These are phyloP conservation scores for Colletotrichum endophyticum DNA, from an alignment of 2,329 filamentous ascomycete species.

Conservation along the genomic window DNA sequence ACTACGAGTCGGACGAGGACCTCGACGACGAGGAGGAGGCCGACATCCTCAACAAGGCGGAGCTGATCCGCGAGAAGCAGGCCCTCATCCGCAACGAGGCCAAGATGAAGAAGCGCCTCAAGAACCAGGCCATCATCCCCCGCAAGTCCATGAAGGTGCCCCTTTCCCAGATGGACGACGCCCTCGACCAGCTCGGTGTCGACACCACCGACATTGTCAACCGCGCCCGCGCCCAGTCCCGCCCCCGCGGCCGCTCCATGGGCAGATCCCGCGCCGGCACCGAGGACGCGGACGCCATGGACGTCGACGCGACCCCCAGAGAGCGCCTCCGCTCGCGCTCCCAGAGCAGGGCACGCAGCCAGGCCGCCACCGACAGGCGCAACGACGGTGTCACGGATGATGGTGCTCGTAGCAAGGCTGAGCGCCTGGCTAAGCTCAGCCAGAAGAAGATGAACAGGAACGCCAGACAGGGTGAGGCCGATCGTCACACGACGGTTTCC, in stretches of 20 bases:
- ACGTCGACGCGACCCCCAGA: slow-evolving; percentile 63
- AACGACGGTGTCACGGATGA: slow-evolving; percentile 79
- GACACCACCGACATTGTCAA: slow-evolving; percentile 78
- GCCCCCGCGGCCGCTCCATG: slow-evolving; percentile 72
- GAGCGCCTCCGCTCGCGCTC: slow-evolving; percentile 73
- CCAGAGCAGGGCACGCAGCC: slow-evolving; percentile 70
- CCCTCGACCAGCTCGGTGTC: slow-evolving; percentile 84
- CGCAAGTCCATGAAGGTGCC: slow-evolving; percentile 81
- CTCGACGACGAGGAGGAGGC: slow-evolving; percentile 89
- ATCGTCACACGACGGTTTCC: slow-evolving; percentile 83
- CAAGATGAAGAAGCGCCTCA: slow-evolving; percentile 93
- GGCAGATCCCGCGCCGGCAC: slow-evolving; percentile 67
- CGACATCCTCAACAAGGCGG: slow-evolving; percentile 88
- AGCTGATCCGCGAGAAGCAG: slow-evolving; percentile 94
- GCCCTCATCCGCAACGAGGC: slow-evolving; percentile 91
- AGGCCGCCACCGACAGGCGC: slow-evolving; percentile 66
- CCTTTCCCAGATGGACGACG: slow-evolving; percentile 84
- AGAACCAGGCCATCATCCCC: slow-evolving; percentile 95
- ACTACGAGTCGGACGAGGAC: slow-evolving; percentile 85
- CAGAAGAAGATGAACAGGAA: slow-evolving; percentile 99
- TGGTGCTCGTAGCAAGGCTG: slow-evolving; percentile 74
- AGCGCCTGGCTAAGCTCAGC: slow-evolving; percentile 83
- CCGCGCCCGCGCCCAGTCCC: slow-evolving; percentile 72
- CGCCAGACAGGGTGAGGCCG: slow-evolving; percentile 95
- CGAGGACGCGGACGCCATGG: slow-evolving; percentile 76